phyloP scores from a whole-genome alignment of 305 asterid genomes.

The Solanum chacoense region DNA sequence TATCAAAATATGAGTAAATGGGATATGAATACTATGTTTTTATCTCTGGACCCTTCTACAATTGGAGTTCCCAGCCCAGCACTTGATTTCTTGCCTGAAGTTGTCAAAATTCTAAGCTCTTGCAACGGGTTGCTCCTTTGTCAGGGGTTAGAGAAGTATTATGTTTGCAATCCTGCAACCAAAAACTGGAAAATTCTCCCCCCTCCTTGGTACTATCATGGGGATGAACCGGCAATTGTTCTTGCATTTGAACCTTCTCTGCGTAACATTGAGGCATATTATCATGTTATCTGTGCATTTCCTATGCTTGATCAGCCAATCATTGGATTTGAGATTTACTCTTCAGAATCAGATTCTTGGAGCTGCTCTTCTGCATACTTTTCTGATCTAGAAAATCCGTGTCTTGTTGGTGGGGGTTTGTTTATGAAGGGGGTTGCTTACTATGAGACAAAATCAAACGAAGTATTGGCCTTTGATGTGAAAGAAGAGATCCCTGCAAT shows the following conservation, averaged over 20 bases:
- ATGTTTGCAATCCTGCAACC: slow-evolving; percentile 49
- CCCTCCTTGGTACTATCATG: slow-evolving; percentile 14
- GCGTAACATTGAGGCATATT: slow-evolving; percentile 21
- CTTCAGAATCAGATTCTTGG: slow-evolving; percentile 28
- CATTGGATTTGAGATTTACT: slow-evolving; percentile 30
- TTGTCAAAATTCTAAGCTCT: slow-evolving; percentile 18
- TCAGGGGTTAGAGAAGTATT: slow-evolving; percentile 9
- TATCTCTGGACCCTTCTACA: slow-evolving; percentile 11
- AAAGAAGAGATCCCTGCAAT: slow-evolving; percentile 13
- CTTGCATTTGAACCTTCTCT: slow-evolving; percentile 50
- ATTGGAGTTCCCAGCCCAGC: slow-evolving; percentile 30
- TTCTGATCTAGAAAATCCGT: slow-evolving; percentile 8
- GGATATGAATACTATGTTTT: neutral
- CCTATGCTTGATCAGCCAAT: slow-evolving; percentile 9
- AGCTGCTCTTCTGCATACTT: slow-evolving; percentile 12
- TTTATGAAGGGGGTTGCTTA: slow-evolving; percentile 38
- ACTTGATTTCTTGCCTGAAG: slow-evolving; percentile 21
- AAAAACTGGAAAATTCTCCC: slow-evolving; percentile 27
- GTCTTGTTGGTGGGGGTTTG: slow-evolving; percentile 10
- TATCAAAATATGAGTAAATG: neutral
- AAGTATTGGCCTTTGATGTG: slow-evolving; percentile 29
- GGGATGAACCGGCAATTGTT: slow-evolving; percentile 14
- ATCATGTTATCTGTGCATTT: slow-evolving; percentile 25
- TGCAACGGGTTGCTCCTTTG: slow-evolving; percentile 42
- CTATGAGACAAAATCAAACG: slow-evolving; percentile 19